Conservation (phyloP, 495 filamentous ascomycete species). For the Lentithecium fluviatile region DNA sequence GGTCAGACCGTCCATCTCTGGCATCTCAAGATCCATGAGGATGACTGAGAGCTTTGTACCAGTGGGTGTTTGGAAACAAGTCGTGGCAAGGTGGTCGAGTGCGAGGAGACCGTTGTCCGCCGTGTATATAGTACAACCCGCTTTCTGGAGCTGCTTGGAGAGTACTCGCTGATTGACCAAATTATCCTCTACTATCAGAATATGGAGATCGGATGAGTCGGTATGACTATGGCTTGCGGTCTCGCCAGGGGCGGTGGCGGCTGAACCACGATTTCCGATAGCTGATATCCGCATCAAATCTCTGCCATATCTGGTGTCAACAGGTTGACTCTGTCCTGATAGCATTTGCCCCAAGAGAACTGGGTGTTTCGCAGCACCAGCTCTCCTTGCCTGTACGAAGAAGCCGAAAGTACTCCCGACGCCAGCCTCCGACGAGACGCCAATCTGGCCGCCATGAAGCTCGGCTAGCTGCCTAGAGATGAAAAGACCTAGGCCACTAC, state of each 20-base stretch:
- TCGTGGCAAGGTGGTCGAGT: slow-evolving; percentile 26
- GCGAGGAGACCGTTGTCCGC: slow-evolving; percentile 41
- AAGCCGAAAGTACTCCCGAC: slow-evolving; percentile 41
- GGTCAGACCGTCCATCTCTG: slow-evolving; percentile 39
- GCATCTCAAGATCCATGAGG: slow-evolving; percentile 26
- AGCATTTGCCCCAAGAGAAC: neutral
- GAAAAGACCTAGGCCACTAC: slow-evolving; percentile 42
- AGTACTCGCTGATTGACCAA: slow-evolving; percentile 41
- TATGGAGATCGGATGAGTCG: slow-evolving; percentile 10
- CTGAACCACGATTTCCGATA: neutral
- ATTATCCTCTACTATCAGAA: slow-evolving; percentile 41
- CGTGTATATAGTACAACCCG: slow-evolving; percentile 31
- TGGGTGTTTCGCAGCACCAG: neutral
- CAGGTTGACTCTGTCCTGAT: neutral
- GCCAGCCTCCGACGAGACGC: slow-evolving; percentile 37
- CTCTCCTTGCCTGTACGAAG: slow-evolving; percentile 35
- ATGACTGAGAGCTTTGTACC: slow-evolving; percentile 28
- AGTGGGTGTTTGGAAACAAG: neutral
- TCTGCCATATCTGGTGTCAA: too few relatives aligned
- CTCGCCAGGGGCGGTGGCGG: neutral
- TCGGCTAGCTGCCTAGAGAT: slow-evolving; percentile 41
- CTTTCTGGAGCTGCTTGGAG: slow-evolving; percentile 32
- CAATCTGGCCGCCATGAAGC: slow-evolving; percentile 42
- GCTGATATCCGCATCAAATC: neutral
- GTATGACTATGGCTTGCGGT: neutral